phyloP scores from a whole-genome alignment of 192 early-diverging fungal genomes.

The Gryganskiella cystojenkinii region DNA sequence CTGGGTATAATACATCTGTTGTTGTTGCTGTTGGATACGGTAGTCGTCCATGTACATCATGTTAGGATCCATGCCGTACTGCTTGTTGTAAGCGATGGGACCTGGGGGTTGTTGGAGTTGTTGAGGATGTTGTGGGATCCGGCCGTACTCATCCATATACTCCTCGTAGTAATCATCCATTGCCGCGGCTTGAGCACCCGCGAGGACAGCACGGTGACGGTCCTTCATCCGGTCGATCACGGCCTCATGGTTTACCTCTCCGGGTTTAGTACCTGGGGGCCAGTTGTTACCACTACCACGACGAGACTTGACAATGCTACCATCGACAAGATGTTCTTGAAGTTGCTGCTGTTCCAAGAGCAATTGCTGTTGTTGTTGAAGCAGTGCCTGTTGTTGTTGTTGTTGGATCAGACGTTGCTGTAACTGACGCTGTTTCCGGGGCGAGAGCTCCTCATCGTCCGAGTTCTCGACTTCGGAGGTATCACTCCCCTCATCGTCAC shows the following conservation, averaged over 20 bases:
- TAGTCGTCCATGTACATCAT: slow-evolving; percentile 42
- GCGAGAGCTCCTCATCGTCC: slow-evolving; percentile 6
- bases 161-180: slow-evolving; percentile 42
- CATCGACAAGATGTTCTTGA: neutral
- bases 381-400: slow-evolving; percentile 7
- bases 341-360: neutral
- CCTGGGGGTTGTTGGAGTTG: neutral
- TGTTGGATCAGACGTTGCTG: slow-evolving; percentile 8
- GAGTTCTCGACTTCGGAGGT: slow-evolving; percentile 16
- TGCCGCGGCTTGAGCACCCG: slow-evolving; percentile 18
- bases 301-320: neutral
- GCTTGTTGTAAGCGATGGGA: slow-evolving; percentile 16
- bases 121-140: slow-evolving; percentile 1
- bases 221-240: slow-evolving; percentile 44
- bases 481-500: slow-evolving; percentile 37
- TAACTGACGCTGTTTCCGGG: slow-evolving; percentile 2
- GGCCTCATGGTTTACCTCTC: slow-evolving; percentile 12
- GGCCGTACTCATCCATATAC: slow-evolving; percentile 30
- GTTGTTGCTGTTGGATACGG: slow-evolving; percentile 12
- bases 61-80: slow-evolving; percentile 11
- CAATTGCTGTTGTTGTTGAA: slow-evolving; percentile 13
- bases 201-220: slow-evolving; percentile 29
- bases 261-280: neutral
- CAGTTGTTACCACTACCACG: neutral
- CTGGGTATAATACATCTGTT: slow-evolving; percentile 22